Percentiles rank a stretch among this genome's conserved stretches.
Conservation (phyloP, 75 land plant species). For the Sequoiadendron giganteum region DNA sequence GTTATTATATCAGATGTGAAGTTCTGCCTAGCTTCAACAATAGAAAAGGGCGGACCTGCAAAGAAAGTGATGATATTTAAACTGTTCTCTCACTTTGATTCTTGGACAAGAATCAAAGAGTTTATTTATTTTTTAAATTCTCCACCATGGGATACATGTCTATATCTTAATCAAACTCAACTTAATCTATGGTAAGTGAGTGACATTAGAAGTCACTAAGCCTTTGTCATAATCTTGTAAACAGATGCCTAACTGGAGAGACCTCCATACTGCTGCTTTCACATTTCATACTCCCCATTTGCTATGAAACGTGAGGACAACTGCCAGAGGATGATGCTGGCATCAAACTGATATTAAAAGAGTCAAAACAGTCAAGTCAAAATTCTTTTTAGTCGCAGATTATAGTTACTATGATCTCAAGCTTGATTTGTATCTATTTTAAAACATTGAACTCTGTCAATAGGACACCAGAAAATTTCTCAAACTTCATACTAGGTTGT, state of each 20-base stretch:
- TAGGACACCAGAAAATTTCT: background rate
- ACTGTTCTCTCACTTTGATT: background rate
- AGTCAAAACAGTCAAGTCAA: background rate
- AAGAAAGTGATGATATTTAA: background rate
- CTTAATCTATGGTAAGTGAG: background rate
- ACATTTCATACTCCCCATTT: background rate
- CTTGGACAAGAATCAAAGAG: background rate
- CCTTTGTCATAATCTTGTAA: background rate
- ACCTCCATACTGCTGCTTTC: background rate
- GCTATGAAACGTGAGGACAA: background rate
- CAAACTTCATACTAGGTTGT: background rate
- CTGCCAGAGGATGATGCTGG: background rate
- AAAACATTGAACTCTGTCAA: background rate
- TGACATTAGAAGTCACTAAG: background rate
- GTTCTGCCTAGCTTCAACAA: background rate
- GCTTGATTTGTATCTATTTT: background rate
- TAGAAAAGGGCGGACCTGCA: background rate
- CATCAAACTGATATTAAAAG: background rate
- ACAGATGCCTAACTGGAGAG: background rate
- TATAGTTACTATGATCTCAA: background rate
- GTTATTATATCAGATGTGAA: background rate
- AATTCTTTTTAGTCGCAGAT: background rate
- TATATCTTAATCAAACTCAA: background rate
- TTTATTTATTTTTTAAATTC: constrained; percentile 1
- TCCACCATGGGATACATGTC: background rate